These are phyloP conservation scores for Trapa incisa DNA, from an alignment of 345 rosid species.

Conservation along the genomic window DNA sequence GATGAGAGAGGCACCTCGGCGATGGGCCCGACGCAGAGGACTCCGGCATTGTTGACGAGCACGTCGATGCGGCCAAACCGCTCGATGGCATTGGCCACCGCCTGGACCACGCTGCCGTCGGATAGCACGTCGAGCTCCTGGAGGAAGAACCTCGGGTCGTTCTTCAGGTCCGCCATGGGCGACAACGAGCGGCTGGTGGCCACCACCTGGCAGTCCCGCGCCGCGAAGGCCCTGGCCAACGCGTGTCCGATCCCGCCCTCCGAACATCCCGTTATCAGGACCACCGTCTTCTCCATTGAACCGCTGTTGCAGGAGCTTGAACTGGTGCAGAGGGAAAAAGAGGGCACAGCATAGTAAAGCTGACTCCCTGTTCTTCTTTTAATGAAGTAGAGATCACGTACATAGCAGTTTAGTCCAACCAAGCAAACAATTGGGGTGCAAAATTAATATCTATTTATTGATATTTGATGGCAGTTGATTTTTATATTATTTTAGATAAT, in stretches of 20 bases:
- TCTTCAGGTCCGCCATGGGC: slow-evolving; percentile 56
- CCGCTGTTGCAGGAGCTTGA: not conserved
- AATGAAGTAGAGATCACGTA: too few species aligned
- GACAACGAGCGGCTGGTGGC: slow-evolving; percentile 53
- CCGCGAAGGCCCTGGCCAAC: slow-evolving; percentile 63
- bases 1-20: slow-evolving; percentile 63
- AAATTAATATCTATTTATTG: too few species aligned
- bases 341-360: too few species aligned
- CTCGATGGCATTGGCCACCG: slow-evolving; percentile 36
- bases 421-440: too few species aligned
- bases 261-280: slow-evolving; percentile 68
- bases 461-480: too few species aligned
- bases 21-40: slow-evolving; percentile 75
- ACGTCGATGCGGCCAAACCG: slow-evolving; percentile 58
- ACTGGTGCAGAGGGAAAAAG: not conserved
- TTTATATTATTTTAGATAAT: too few species aligned
- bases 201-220: slow-evolving; percentile 49
- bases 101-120: slow-evolving; percentile 40
- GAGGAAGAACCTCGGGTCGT: slow-evolving; percentile 46
- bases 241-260: slow-evolving; percentile 86
- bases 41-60: slow-evolving; percentile 79
- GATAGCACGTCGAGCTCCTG: slow-evolving; percentile 69
- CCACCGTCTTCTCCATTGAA: slow-evolving; percentile 28
- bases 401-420: too few species aligned
- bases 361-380: too few species aligned